Conservation (phyloP, 495 filamentous ascomycete genomes). For the Rhypophila decipiens region DNA sequence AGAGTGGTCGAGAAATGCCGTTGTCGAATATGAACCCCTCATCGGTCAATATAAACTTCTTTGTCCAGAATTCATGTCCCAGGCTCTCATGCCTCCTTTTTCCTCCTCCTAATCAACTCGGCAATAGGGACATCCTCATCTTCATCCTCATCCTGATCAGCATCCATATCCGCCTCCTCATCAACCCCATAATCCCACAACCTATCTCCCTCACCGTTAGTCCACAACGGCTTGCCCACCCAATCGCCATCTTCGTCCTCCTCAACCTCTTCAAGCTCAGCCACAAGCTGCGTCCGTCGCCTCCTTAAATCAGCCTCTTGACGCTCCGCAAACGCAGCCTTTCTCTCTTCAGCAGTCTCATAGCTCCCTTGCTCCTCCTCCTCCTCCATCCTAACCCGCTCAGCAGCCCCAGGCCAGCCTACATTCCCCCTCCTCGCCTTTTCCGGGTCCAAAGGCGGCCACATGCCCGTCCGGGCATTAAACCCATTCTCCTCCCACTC, state of each 20-base stretch:
- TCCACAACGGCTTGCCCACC: constrained; percentile 64
- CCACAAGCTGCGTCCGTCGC: constrained; percentile 25
- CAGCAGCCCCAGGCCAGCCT: constrained; percentile 23
- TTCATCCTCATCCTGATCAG: constrained; percentile 17
- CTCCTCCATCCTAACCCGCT: constrained; percentile 1
- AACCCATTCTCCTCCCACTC: constrained; percentile 79
- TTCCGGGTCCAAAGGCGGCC: constrained; percentile 91
- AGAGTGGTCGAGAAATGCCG: too few species aligned
- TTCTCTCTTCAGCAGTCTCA: constrained; percentile 19
- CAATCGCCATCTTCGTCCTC: constrained; percentile 19
- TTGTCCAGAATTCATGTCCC: too few species aligned
- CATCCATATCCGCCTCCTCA: constrained; percentile 67
- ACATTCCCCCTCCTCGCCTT: constrained; percentile 51
- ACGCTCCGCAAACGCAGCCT: constrained; percentile 27
- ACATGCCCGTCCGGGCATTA: constrained; percentile 60
- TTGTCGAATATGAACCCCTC: too few species aligned
- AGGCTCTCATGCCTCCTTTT: constrained; percentile 8
- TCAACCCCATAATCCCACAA: constrained; percentile 89
- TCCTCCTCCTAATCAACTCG: constrained; percentile 52
- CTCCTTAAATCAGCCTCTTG: constrained; percentile 35
- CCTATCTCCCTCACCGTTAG: constrained; percentile 76
- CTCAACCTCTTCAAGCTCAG: constrained; percentile 38
- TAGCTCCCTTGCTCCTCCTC: constrained; percentile 1
- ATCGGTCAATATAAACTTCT: too few species aligned
- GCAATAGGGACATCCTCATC: constrained; percentile 77